Base-by-base conservation (phyloP, 495 filamentous ascomycete genomes). In the Cetradonia linearis region DNA sequence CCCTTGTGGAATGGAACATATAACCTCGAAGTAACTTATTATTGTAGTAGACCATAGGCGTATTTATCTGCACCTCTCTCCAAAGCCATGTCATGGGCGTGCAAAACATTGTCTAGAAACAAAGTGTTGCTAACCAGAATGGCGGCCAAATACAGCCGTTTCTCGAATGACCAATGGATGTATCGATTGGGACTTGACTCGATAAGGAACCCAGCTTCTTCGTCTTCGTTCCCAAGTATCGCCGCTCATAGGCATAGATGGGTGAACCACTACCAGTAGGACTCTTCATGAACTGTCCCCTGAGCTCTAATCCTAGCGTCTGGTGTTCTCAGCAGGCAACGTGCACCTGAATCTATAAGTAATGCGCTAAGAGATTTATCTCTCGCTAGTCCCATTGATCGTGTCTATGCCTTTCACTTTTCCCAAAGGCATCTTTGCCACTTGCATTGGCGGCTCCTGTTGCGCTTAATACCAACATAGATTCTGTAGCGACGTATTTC, bases 401-500 rank as follows among this genome's bases (percentile, higher is more conserved):
- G 14, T 31, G 27, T 50, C 14, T 6, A 50, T 7, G 30, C 30
- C 48, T 16, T 14, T n/a, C 23, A n/a, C 30, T 1, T 6, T 31
- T 16, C 8, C 27, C 48, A n/a, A 9, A 3, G 30, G 27, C 1
- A 28, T 30, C 7, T 10, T 9, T 14, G 28, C 48, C 27, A 31
- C 1, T n/a, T n/a, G 27, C 18, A 31, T n/a, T 3, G 16, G 14
- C 9, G 42, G 8, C 3, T 10, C 48, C 3, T 25, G 8, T 3
- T 38, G 9, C 36, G 36, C 36, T 38, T 38, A 9, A 9, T 9
- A 38, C 36, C 16, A 16, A 50, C 57, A 48, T 30, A 50, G 44
- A 40, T 13, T n/a, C 37, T 59, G 57, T 18, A 50, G 33, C n/a
- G 48, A 31, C 34, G 46, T 47, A 38, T 40, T 14, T 16, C 57